Conservation (phyloP, 2,329 filamentous ascomycete genomes). For the Apiospora kogelbergensis region DNA sequence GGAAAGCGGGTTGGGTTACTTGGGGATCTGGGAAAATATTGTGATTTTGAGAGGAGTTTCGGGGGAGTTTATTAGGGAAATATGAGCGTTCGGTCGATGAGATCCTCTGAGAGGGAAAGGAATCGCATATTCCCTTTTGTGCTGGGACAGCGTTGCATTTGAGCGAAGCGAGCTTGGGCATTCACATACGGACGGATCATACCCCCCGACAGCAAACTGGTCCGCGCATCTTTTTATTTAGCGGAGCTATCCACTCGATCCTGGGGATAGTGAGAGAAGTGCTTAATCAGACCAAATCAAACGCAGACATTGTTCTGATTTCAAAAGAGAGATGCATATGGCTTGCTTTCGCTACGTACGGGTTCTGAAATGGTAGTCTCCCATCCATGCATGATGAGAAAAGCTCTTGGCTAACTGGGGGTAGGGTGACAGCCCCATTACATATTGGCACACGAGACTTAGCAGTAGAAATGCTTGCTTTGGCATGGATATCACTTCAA, state of each 20-base stretch:
- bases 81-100: not conserved
- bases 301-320: not conserved
- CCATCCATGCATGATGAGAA: not conserved
- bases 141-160: slow-evolving; percentile 1
- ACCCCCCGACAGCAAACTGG: not conserved
- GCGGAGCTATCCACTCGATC: not conserved
- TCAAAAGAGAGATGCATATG: not conserved
- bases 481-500: not conserved
- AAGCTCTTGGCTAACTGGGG: not conserved
- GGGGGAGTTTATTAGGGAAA: not conserved
- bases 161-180: not conserved
- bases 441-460: too few relatives aligned
- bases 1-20: not conserved
- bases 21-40: not conserved
- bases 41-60: not conserved
- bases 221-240: not conserved
- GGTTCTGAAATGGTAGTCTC: not conserved
- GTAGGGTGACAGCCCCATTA: too few relatives aligned
- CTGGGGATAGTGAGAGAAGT: not conserved
- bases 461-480: too few relatives aligned
- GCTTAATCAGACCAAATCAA: not conserved
- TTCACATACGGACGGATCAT: not conserved
- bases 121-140: not conserved
- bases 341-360: not conserved
- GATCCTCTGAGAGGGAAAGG: not conserved